A percentile compares a stretch with the other conserved stretches of the same genome.
Conservation (phyloP, 2,329 filamentous ascomycete species). For the Paecilomyces niveus region DNA sequence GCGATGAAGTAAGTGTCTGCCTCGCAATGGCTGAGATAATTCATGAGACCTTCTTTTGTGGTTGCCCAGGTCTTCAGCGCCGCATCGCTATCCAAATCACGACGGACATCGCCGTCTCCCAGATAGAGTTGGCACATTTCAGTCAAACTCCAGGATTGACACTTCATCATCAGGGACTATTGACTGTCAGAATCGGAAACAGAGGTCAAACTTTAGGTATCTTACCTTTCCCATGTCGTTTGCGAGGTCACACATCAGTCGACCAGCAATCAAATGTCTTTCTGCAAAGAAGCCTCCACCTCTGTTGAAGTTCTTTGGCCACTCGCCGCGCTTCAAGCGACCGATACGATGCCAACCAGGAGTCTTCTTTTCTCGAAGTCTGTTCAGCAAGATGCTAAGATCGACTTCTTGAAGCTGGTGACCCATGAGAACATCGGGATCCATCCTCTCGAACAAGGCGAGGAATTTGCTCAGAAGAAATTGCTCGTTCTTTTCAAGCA, state of each 20-base stretch:
- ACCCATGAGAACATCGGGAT: slow-evolving; percentile 89
- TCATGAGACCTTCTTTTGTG: slow-evolving; percentile 77
- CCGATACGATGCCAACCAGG: slow-evolving; percentile 93
- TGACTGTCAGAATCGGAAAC: slow-evolving; percentile 15
- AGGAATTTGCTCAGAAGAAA: slow-evolving; percentile 84
- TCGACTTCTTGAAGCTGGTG: slow-evolving; percentile 97
- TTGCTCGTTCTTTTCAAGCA: slow-evolving; percentile 73
- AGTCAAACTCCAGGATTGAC: slow-evolving; percentile 94
- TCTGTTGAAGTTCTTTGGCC: slow-evolving; percentile 82
- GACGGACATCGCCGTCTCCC: slow-evolving; percentile 60
- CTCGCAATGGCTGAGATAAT: slow-evolving; percentile 90
- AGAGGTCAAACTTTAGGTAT: not conserved
- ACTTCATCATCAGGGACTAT: slow-evolving; percentile 85
- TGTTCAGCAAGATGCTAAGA: slow-evolving; percentile 80
- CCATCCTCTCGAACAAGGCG: slow-evolving; percentile 76
- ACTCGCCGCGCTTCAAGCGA: slow-evolving; percentile 71
- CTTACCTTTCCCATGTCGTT: slow-evolving; percentile 84
- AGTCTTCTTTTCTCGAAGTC: slow-evolving; percentile 82
- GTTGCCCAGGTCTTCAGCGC: slow-evolving; percentile 81
- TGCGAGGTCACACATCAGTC: slow-evolving; percentile 84
- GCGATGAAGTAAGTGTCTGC: slow-evolving; percentile 95
- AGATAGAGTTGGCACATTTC: slow-evolving; percentile 96
- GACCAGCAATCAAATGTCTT: slow-evolving; percentile 78
- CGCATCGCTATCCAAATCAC: slow-evolving; percentile 81
- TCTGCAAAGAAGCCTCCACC: slow-evolving; percentile 88